Conservation (phyloP, 225 moss, liverwort and hornwort species). For the Pleurozium schreberi region DNA sequence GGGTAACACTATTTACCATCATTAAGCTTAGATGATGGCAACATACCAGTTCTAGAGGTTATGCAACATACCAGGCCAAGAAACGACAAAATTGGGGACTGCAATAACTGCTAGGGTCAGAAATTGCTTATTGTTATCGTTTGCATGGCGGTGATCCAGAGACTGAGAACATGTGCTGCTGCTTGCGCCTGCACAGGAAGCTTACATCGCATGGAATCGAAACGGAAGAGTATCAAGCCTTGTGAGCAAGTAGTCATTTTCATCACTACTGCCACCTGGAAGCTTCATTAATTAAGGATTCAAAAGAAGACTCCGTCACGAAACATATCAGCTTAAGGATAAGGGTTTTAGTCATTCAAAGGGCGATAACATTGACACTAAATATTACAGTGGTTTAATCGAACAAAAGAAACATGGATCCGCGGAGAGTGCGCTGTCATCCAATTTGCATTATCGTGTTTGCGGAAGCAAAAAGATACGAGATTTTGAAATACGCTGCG, state of each 20-base stretch:
- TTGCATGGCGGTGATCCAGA: not conserved
- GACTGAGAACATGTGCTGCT: not conserved
- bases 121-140: no score
- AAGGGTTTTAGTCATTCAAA: no score
- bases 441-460: not conserved
- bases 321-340: no score
- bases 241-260: not conserved
- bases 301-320: no score
- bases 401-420: no score
- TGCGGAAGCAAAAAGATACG: not conserved
- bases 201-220: not conserved
- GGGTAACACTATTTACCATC: no score
- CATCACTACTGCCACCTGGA: no score
- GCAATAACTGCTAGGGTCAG: not conserved
- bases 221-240: not conserved
- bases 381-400: not conserved
- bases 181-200: not conserved
- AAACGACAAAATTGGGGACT: not conserved
- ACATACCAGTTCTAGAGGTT: no score
- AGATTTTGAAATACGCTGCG: not conserved
- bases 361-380: not conserved
- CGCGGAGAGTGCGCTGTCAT: not conserved
- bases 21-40: not conserved
- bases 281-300: no score
- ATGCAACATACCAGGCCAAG: not conserved